These are phyloP conservation scores for Candolleomyces aberdarensis DNA, from an alignment of 768 basidiomycete species.

Conservation along the genomic window DNA sequence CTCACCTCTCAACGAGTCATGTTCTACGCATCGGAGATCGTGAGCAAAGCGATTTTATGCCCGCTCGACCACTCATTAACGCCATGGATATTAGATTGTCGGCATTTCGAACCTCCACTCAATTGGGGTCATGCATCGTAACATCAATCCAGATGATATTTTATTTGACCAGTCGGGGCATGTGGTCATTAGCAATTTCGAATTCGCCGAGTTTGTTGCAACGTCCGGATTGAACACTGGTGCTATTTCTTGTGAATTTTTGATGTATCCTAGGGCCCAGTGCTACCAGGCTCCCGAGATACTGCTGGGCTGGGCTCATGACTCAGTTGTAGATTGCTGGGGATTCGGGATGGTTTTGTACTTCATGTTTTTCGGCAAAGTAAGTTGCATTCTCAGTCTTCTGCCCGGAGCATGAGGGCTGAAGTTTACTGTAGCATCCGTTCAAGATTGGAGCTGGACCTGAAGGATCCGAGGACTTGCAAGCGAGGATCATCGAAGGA, in stretches of 20 bases:
- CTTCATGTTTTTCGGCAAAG: conserved; percentile 47
- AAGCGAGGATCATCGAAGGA: conserved; percentile 31
- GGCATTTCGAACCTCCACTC: conserved; percentile 44
- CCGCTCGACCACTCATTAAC: not conserved
- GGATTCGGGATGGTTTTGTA: conserved; percentile 52
- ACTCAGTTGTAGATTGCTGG: conserved; percentile 56
- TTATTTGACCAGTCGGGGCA: conserved; percentile 44
- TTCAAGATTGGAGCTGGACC: conserved; percentile 22
- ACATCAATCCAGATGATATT: conserved; percentile 42
- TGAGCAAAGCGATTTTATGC: conserved; percentile 19
- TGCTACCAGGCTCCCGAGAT: conserved; percentile 51
- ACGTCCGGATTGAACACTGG: conserved; percentile 13
- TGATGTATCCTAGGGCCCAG: not conserved
- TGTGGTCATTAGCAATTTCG: conserved; percentile 42
- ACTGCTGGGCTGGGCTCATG: conserved; percentile 52
- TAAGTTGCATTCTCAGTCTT: conserved; percentile 18
- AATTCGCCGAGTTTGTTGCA: conserved; percentile 27
- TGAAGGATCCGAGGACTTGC: conserved; percentile 24
- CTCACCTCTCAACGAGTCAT: conserved; percentile 32
- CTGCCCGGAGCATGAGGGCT: not conserved
- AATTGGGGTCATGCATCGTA: conserved; percentile 44
- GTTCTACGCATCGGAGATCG: conserved; percentile 49
- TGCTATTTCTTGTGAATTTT: conserved; percentile 4
- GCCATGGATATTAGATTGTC: conserved; percentile 27
- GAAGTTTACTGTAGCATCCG: conserved; percentile 33